Base-by-base conservation (phyloP, 495 filamentous ascomycete species). In the Niebla homalea region DNA sequence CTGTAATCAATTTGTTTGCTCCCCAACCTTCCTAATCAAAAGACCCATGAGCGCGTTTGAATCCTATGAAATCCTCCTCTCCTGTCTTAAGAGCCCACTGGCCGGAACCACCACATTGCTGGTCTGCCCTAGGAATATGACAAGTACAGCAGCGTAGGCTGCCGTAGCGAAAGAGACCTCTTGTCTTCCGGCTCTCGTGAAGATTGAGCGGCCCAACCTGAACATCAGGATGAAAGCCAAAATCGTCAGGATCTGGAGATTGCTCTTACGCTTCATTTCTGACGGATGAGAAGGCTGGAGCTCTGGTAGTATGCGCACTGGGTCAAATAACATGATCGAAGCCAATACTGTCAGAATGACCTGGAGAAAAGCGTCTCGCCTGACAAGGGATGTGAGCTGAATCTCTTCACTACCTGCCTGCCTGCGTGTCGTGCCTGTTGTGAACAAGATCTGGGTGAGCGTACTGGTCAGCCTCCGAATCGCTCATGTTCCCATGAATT, bases 91-190 rank as follows among this genome's bases (percentile, higher is more conserved):
- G n/a, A n/a, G n/a, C n/a, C n/a, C n/a, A n/a, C n/a, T n/a, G n/a
- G n/a, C n/a, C n/a, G n/a, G n/a, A n/a, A n/a, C n/a, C n/a, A n/a
- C n/a, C n/a, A n/a, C n/a, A n/a, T n/a, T n/a, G n/a, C n/a, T n/a
- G n/a, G n/a, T n/a, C n/a, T n/a, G 12, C 43, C 53, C 57, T 22
- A 59, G 42, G 35, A 63, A 63, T 3, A 64, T 54, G 0, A 63
- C 58, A 18, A 64, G 48, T 2, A 64, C 56, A 3, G 60, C 62
- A 5, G 44, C 56, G 32, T 61, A 64, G 0, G 58, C 62, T 1
- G 60, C 58, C 2, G 58, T 62, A 0, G 55, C 60, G 1, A 41
- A 44, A 15, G 62, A 57, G 5, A 63, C 54, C 44, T 64, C 58
- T 8, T 62, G 62, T 22, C 43, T 59, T 45, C 37, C 55, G 1